A percentile compares a stretch with the other conserved stretches of the same genome.
These are phyloP conservation scores for Tilletiopsis washingtonensis DNA, from an alignment of 1,284 basidiomycete genomes.

Conservation along the genomic window DNA sequence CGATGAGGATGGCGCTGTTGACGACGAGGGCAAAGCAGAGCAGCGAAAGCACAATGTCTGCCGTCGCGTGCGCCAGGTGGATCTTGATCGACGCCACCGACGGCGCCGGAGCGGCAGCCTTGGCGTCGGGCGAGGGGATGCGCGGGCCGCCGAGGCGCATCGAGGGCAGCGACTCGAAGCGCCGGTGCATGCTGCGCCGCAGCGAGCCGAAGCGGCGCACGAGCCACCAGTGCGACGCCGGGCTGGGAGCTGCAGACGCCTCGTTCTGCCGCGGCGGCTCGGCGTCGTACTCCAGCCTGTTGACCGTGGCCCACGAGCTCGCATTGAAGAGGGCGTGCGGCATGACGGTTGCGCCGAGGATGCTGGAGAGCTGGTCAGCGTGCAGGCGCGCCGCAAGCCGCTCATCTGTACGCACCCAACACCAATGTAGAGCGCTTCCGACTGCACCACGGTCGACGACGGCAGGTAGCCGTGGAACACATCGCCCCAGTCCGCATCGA, in stretches of 20 bases:
- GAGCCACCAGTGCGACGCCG: not conserved
- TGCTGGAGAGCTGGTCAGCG: no score
- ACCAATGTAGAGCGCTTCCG: constrained; percentile 65
- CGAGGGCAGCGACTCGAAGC: not conserved
- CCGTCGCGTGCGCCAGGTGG: constrained; percentile 40
- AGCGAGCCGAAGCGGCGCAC: no score
- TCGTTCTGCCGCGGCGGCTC: no score
- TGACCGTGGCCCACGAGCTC: constrained; percentile 54
- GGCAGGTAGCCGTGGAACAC: constrained; percentile 83
- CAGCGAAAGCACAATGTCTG: constrained; percentile 44
- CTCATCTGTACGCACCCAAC: no score
- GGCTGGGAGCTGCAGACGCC: not conserved
- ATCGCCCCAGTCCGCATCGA: constrained; percentile 65
- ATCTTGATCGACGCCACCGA: constrained; percentile 15
- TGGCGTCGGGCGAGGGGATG: constrained; percentile 1
- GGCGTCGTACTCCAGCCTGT: constrained; percentile 11
- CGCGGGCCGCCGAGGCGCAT: not conserved
- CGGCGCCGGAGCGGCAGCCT: not conserved
- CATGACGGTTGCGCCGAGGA: constrained; percentile 58
- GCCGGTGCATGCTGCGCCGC: not conserved
- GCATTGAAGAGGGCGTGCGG: constrained; percentile 87
- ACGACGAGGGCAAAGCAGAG: constrained; percentile 58
- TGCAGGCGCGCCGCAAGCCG: no score
- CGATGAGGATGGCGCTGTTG: constrained; percentile 64
- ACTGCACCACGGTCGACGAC: constrained; percentile 56